A percentile compares a stretch with the other conserved stretches of the same genome.
phyloP scores from a whole-genome alignment of 345 rosid genomes.

The Raphanus sativus region DNA sequence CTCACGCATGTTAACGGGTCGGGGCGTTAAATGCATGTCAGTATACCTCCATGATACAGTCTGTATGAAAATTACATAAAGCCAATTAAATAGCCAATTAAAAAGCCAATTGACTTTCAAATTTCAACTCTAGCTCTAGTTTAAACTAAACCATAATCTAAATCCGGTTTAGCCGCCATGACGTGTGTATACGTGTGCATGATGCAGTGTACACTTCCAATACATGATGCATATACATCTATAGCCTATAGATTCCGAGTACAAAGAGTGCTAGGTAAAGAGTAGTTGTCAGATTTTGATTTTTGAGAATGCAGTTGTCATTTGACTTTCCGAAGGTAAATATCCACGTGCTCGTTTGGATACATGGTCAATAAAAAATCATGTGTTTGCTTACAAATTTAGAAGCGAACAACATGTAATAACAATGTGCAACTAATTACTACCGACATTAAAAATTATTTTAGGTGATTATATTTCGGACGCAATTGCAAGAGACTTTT shows the following conservation, averaged over 20 bases:
- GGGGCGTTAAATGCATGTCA: no score
- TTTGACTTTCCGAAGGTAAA: slow-evolving; percentile 9
- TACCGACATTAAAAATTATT: background rate
- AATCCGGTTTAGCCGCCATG: background rate
- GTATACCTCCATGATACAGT: no score
- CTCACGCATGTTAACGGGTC: no score
- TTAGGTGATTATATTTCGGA: background rate
- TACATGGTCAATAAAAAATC: background rate
- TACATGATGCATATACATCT: background rate
- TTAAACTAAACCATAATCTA: background rate
- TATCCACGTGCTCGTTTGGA: slow-evolving; percentile 15
- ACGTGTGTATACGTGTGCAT: slow-evolving; percentile 1
- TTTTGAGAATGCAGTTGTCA: slow-evolving; percentile 2
- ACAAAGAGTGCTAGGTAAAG: background rate
- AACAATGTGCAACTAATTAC: background rate
- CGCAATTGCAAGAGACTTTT: slow-evolving; percentile 25
- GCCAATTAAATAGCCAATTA: background rate
- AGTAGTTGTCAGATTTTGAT: slow-evolving; percentile 16
- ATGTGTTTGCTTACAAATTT: background rate
- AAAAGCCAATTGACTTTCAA: background rate
- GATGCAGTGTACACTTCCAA: background rate
- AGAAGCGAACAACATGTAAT: background rate
- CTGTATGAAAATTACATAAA: no score
- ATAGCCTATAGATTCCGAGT: background rate
- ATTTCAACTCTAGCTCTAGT: background rate